Evolutionary conservation across 805 yeast genomes (phyloP).

Genomic region (Wickerhamomyces canadensis): DNA sequence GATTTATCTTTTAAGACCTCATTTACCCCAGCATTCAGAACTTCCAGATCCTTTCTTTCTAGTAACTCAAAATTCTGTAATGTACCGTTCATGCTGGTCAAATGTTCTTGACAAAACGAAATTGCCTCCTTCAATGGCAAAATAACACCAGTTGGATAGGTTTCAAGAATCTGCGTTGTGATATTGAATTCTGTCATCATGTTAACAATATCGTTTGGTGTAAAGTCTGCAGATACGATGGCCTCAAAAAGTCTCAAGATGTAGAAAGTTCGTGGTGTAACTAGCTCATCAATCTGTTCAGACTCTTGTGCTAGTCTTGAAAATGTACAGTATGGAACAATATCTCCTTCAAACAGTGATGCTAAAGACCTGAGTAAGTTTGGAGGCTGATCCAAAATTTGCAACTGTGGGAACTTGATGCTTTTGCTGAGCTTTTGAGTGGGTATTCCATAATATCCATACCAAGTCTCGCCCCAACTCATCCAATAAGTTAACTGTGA

Average conservation of each 20-base stretch:
- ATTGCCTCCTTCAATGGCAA: conserved; percentile 63
- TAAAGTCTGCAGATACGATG: conserved; percentile 47
- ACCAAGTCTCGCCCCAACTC: conserved; percentile 73
- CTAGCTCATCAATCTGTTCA: conserved; percentile 48
- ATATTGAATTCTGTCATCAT: conserved; percentile 57
- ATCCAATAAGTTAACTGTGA: conserved; percentile 59
- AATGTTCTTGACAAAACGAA: conserved; percentile 46
- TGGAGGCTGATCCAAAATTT: conserved; percentile 47
- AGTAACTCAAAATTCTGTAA: conserved; percentile 45
- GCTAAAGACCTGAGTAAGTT: conserved; percentile 50
- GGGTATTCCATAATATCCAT: conserved; percentile 43
- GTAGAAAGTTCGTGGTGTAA: conserved; percentile 64
- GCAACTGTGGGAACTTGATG: conserved; percentile 32
- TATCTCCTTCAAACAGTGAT: conserved; percentile 39
- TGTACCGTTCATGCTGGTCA: conserved; percentile 40
- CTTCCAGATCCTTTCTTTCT: conserved; percentile 60
- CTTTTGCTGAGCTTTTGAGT: conserved; percentile 29
- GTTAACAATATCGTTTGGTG: conserved; percentile 50
- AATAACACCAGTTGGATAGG: conserved; percentile 68
- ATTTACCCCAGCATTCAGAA: conserved; percentile 5
- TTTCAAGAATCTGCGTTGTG: conserved; percentile 46
- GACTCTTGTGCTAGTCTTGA: conserved; percentile 63
- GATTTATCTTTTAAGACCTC: not conserved
- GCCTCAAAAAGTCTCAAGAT: conserved; percentile 58
- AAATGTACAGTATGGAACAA: conserved; percentile 54